Base-by-base conservation (phyloP, 1,284 basidiomycete species). In the Macrocystidia cucumis region DNA sequence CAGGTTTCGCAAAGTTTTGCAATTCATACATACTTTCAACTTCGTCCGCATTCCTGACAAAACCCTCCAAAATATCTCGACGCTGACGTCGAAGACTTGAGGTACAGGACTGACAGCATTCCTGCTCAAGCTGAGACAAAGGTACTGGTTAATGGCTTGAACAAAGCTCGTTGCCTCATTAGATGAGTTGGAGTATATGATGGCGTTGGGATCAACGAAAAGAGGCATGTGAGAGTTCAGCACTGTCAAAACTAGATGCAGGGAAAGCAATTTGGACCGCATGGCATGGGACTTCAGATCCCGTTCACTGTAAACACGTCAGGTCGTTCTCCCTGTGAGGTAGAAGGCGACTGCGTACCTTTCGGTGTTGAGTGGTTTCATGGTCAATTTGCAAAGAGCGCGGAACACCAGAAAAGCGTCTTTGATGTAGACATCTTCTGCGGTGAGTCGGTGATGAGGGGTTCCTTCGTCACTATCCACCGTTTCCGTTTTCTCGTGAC, bases 61-160 rank as follows among this genome's bases (percentile, higher is more conserved):
- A 30, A 98, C 87, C 47, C 90, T 79, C 92, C 95, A 98, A 60
- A 98, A 98, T 47, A 98, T 97, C 63, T 98, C 96, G 37, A 97
- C 93, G 50, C 90, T 91, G 35, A 95, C 80, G 56, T 99, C 97
- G 57, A 99, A 99, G 13, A 99, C 93, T 58, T 96, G 93, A 12
- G 86, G 85, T 13, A 98, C 90, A 5, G 92, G 82, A 54, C 89
- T 93, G 43, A 98, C 87, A 32, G 95, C 95, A 56, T 98, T 99
- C 33, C 96, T 76, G 49, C 91, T 96, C 48, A 99, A 63, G 45
- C 83, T 87, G 45, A 97, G 65, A 59, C 95, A 98, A 39, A 99
- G 74, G 59, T 96, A 96, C 56, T 96, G 92, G 54, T 91, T 96
- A 44, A 91, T 78, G 11, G 91, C 91, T 54, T 95, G 89, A 34